Evolutionary conservation across 768 basidiomycete genomes (phyloP).

Genomic region (Mycena amicta): DNA sequence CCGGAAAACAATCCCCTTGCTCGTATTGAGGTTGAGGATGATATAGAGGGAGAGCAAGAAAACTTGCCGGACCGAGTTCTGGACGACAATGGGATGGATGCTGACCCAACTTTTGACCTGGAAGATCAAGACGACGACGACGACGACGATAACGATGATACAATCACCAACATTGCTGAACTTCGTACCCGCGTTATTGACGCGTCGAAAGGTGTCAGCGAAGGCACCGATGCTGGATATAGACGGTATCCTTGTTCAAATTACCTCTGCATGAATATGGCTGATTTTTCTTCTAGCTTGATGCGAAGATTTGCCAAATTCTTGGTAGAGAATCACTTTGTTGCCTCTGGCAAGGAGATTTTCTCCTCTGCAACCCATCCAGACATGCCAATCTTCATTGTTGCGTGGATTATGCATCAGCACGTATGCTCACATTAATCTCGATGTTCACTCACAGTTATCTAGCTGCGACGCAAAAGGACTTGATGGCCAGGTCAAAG

Average conservation of each 20-base stretch:
- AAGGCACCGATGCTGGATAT: constrained; percentile 33
- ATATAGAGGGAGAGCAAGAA: constrained; percentile 28
- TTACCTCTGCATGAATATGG: too few species aligned
- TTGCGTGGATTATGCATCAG: constrained; percentile 33
- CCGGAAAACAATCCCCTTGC: neutral
- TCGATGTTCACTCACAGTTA: neutral
- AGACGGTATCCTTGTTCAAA: constrained; percentile 26
- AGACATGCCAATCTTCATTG: constrained; percentile 26
- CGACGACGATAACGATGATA: constrained; percentile 16
- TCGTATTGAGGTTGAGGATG: constrained; percentile 20
- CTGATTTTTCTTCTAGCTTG: constrained; percentile 13
- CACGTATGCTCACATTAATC: too few species aligned
- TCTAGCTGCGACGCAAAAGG: constrained; percentile 30
- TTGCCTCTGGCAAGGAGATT: constrained; percentile 15
- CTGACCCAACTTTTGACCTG: too few species aligned
- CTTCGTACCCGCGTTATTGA: constrained; percentile 17
- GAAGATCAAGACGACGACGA: constrained; percentile 17
- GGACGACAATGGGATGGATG: neutral
- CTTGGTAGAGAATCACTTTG: constrained; percentile 16
- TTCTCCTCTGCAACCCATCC: constrained; percentile 25
- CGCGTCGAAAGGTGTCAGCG: constrained; percentile 34
- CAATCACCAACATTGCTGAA: constrained; percentile 10
- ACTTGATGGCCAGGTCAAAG: constrained; percentile 28
- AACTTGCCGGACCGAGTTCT: constrained; percentile 1
- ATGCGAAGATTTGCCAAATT: constrained; percentile 24